Evolutionary conservation across 2,329 filamentous ascomycete genomes (phyloP), one percentile per base, ranked within the genome.

Genomic region (Mycosphaerella sp.): DNA sequence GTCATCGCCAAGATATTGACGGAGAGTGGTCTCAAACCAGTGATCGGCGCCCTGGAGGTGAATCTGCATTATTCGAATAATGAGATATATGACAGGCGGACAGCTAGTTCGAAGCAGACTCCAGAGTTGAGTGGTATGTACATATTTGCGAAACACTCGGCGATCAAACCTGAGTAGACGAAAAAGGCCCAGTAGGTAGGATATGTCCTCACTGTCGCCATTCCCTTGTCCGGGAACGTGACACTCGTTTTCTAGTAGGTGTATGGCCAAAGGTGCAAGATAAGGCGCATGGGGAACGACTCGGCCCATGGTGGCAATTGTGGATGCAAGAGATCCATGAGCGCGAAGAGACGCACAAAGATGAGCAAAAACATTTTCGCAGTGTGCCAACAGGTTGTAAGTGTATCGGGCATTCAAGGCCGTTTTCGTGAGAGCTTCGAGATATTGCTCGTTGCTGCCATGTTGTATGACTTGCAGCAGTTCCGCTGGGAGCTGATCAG

Each of bases 231-330:
- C 48, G 12, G 62, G 54, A 7, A 23, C 14, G 45, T 61, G 59
- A 4, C 45, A 43, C 51, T 67, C 62, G 17, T 34, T 45, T 14
- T 54, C 53, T 26, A 68, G 53, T 4, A 64, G 29, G 12, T 55
- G 50, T 26, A 56, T 61, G 41, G 67, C 65, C 45, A 56, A 62
- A 9, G 64, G 56, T 31, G 85, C 83, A 42, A 97, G 77, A 67
- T 92, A 83, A 48, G 89, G 87, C 61, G 87, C 87, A 75, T 93
- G 85, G 14, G 89, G 88, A 63, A 96, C 70, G 59, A 95, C 79
- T 66, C 87, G 81, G 57, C 87, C 86, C 73, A 95, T 87, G 32
- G 87, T 85, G 53, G 84, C 79, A 59, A 92, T 44, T 3, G 61
- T 44, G 9, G 58, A 45, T 32, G 64, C 55, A 4, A 78, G 49